phyloP scores from a whole-genome alignment of 2,329 filamentous ascomycete genomes.

The Botryotinia calthae region DNA sequence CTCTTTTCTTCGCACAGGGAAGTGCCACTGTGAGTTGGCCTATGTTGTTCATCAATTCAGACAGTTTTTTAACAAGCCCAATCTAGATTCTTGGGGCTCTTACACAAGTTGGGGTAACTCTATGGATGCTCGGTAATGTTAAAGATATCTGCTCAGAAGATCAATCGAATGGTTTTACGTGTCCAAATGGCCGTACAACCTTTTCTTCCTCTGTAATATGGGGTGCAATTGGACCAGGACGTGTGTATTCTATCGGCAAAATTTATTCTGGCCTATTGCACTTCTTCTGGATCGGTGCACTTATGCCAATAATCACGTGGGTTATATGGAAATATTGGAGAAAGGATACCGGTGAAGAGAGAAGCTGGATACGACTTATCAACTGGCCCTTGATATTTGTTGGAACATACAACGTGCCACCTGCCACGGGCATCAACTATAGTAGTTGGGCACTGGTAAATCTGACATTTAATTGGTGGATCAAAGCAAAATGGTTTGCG shows the following conservation, averaged over 20 bases:
- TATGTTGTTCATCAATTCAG: neutral
- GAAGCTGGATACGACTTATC: slow-evolving; percentile 36
- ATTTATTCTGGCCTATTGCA: slow-evolving; percentile 65
- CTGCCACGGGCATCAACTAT: slow-evolving; percentile 71
- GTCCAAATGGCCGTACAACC: slow-evolving; percentile 51
- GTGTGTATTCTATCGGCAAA: slow-evolving; percentile 64
- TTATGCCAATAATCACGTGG: slow-evolving; percentile 58
- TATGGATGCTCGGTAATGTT: slow-evolving; percentile 60
- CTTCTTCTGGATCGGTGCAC: slow-evolving; percentile 68
- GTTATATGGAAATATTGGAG: slow-evolving; percentile 41
- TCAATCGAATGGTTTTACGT: slow-evolving; percentile 56
- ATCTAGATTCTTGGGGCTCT: slow-evolving; percentile 57
- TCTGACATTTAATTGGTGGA: slow-evolving; percentile 65
- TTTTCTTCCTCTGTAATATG: slow-evolving; percentile 73
- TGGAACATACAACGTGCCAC: slow-evolving; percentile 43
- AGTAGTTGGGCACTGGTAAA: slow-evolving; percentile 70
- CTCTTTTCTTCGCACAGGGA: slow-evolving; percentile 44
- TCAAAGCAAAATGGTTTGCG: slow-evolving; percentile 60
- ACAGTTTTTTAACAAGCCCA: neutral
- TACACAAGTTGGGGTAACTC: slow-evolving; percentile 63
- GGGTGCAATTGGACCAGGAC: slow-evolving; percentile 69
- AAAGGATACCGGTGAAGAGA: slow-evolving; percentile 33
- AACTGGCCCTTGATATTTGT: slow-evolving; percentile 37
- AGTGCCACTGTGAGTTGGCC: slow-evolving; percentile 60
- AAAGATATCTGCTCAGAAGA: slow-evolving; percentile 58